A percentile compares a stretch with the other conserved stretches of the same genome.
Conservation (phyloP, 1,284 basidiomycete genomes). For the Sphagnurus paluster region DNA sequence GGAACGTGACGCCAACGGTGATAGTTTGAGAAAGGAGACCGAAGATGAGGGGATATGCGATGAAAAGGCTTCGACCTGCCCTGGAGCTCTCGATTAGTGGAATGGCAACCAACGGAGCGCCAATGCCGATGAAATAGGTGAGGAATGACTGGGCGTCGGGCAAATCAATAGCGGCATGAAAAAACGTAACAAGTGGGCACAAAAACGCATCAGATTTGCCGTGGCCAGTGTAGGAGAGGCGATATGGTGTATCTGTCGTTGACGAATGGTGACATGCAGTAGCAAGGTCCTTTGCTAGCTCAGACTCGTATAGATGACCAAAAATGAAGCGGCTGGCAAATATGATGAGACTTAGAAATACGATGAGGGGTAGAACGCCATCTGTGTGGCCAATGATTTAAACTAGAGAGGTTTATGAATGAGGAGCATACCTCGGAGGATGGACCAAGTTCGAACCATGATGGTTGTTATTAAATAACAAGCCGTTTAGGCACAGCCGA, state of each 20-base stretch:
- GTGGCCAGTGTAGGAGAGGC: conserved; percentile 24
- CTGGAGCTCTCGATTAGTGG: conserved; percentile 34
- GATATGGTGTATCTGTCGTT: conserved; percentile 17
- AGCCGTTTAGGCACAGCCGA: background rate
- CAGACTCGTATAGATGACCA: conserved; percentile 33
- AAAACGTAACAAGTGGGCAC: conserved; percentile 30
- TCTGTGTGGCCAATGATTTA: conserved; percentile 17
- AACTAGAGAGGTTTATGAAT: background rate
- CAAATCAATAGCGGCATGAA: conserved; percentile 28
- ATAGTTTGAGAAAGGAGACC: conserved; percentile 33
- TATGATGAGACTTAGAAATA: conserved; percentile 38
- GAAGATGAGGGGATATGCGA: conserved; percentile 33
- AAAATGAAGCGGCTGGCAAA: conserved; percentile 34
- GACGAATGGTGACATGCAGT: conserved; percentile 29
- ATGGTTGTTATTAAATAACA: background rate
- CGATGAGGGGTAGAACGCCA: conserved; percentile 30
- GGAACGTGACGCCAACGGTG: conserved; percentile 37
- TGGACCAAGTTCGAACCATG: conserved; percentile 10
- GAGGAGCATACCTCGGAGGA: conserved; percentile 10
- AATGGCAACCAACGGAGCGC: conserved; percentile 25
- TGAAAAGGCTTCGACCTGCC: conserved; percentile 23
- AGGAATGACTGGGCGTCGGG: conserved; percentile 26
- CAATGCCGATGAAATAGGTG: conserved; percentile 29
- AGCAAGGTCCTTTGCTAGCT: conserved; percentile 25
- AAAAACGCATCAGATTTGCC: conserved; percentile 19